Evolutionary conservation across 805 yeast species (phyloP).

Genomic region (Kuraishia capsulata): DNA sequence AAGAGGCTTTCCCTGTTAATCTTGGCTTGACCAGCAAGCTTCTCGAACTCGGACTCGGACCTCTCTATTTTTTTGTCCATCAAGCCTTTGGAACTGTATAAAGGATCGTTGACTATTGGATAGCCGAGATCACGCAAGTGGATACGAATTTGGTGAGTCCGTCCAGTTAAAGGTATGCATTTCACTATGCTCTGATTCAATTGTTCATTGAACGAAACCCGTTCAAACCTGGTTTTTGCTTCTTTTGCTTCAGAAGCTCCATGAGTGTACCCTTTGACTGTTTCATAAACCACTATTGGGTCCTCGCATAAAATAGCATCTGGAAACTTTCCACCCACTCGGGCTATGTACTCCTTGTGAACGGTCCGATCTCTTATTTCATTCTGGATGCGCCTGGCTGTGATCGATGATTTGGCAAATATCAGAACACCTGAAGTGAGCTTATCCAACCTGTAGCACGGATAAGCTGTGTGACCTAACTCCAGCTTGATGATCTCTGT

Average conservation of each 20-base stretch:
- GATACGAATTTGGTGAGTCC: constrained; percentile 49
- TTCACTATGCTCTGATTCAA: constrained; percentile 31
- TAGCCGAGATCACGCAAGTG: constrained; percentile 38
- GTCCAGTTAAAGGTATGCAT: constrained; percentile 43
- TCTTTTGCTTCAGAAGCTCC: constrained; percentile 11
- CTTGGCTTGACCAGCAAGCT: constrained; percentile 7
- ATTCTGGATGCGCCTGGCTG: constrained; percentile 23
- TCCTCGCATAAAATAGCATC: constrained; percentile 20
- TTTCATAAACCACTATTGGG: constrained; percentile 25
- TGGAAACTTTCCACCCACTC: constrained; percentile 34
- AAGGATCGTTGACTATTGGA: constrained; percentile 26
- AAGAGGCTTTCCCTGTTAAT: constrained; percentile 11
- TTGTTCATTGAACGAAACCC: constrained; percentile 19
- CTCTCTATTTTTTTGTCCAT: constrained; percentile 4
- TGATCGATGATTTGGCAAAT: constrained; percentile 26
- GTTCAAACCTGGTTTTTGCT: constrained; percentile 18
- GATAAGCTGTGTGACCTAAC: constrained; percentile 11
- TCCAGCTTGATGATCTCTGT: constrained; percentile 31
- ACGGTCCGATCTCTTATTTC: constrained; percentile 23
- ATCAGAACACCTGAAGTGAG: constrained; percentile 42
- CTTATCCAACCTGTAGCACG: constrained; percentile 43
- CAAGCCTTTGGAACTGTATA: constrained; percentile 12
- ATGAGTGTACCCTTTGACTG: constrained; percentile 14
- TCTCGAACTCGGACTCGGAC: constrained; percentile 5
- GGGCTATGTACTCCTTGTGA: constrained; percentile 35